Evolutionary conservation across 257 asterid species (phyloP).

Genomic region (Marsdenia floribunda): DNA sequence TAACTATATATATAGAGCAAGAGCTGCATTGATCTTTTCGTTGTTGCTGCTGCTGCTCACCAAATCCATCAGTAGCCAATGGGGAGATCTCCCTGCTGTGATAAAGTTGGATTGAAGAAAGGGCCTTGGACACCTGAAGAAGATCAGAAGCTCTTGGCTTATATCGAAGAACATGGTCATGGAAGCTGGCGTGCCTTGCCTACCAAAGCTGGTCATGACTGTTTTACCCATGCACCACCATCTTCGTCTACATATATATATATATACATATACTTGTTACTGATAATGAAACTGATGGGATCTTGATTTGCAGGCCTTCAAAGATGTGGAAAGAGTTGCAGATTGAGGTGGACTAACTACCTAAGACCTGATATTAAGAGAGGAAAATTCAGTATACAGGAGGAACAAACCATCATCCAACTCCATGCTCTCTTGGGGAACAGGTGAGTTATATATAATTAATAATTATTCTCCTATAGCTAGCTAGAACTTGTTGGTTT

Average conservation of each 20-base stretch:
- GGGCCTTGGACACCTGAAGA: conserved; percentile 99
- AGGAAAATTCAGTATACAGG: conserved; percentile 83
- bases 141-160: conserved; percentile 79
- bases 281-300: too few relatives aligned
- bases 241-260: background rate
- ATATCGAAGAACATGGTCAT: conserved; percentile 82
- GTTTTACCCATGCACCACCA: background rate
- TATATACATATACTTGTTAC: background rate
- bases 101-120: conserved; percentile 73
- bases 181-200: conserved; percentile 98
- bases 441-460: conserved; percentile 35
- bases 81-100: conserved; percentile 96
- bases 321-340: conserved; percentile 91
- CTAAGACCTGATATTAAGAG: conserved; percentile 90
- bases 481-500: too few relatives aligned
- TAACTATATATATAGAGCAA: conserved; percentile 14
- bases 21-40: conserved; percentile 6
- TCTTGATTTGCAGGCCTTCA: conserved; percentile 45
- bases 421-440: conserved; percentile 95
- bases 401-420: conserved; percentile 91
- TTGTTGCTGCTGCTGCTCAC: background rate
- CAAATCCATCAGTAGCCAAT: conserved; percentile 22
- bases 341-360: conserved; percentile 85
- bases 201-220: conserved; percentile 58
- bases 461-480: too few relatives aligned